Evolutionary conservation across 305 asterid species (phyloP).

Genomic region (Nicotiana rustica): DNA sequence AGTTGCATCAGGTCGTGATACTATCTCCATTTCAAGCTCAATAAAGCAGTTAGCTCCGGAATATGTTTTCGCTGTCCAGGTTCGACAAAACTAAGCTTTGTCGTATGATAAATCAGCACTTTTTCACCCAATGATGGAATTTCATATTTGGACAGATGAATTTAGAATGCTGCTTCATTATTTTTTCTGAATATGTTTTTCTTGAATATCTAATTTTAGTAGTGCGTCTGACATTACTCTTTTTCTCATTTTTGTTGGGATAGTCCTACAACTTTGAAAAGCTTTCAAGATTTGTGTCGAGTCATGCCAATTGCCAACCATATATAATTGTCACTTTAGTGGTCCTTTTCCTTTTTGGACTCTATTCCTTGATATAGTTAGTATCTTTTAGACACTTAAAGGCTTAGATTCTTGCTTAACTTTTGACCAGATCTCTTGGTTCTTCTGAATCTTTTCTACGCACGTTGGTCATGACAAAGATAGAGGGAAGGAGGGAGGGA

Average conservation of each 20-base stretch:
- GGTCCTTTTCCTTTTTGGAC: neutral
- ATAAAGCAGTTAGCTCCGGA: constrained; percentile 71
- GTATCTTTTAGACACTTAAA: neutral
- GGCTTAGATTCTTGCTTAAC: neutral
- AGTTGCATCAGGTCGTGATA: constrained; percentile 90
- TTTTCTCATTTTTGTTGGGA: neutral
- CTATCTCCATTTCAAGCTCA: constrained; percentile 70
- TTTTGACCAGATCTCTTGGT: neutral
- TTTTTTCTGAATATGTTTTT: constrained; percentile 3
- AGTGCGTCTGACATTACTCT: neutral
- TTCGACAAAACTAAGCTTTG: constrained; percentile 43
- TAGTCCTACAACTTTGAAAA: constrained; percentile 1
- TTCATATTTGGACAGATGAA: neutral
- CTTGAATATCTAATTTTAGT: neutral
- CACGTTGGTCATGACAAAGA: neutral
- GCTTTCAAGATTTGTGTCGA: neutral
- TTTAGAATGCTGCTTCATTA: constrained; percentile 1
- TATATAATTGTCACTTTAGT: constrained; percentile 3
- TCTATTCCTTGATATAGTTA: neutral
- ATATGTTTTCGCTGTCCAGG: constrained; percentile 81
- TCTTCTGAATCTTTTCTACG: neutral
- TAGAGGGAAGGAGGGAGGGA: neutral
- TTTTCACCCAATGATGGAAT: constrained; percentile 4
- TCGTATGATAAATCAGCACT: constrained; percentile 9
- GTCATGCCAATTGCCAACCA: neutral